Evolutionary conservation across 352 stramenopile genomes (phyloP), one percentile per base, ranked within the genome.

Genomic region (Globisporangium iwayamae): DNA sequence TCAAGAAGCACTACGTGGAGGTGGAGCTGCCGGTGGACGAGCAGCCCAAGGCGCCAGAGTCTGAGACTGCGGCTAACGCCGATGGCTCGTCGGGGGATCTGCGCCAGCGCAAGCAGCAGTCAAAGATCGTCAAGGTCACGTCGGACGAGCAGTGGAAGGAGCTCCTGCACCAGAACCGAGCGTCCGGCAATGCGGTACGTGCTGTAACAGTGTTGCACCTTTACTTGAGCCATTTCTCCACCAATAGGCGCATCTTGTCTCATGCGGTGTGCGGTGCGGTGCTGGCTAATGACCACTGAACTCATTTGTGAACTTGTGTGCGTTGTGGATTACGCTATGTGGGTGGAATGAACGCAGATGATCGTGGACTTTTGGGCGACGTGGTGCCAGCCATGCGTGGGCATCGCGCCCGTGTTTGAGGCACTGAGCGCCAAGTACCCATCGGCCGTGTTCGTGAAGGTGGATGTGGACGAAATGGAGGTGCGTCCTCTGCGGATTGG

Each of bases 361-460:
- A 70, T 96, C 50, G 87, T 96, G 63, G 85, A 93, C 59, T 96
- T 96, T 56, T 89, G 77, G 62, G 89, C 89, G 9, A 82, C 81
- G 46, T 97, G 87, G 89, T 94, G 83, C 70, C 85, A 89, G 64
- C 85, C 86, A 9, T 95, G 89, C 69, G 66, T 83, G 56, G 81
- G 78, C 48, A 94, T 96, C 50, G 80, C 81, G 22, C 89, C 87
- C 13, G 73, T 87, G 34, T 96, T 91, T 56, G 83, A 94, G 34
- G 67, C 73, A 20, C 67, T 97, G n/a, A 88, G 84, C 51, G 64
- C 56, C 28, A 69, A 83, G 60, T 89, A 81, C 55, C 62, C 76
- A 1, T 63, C 56, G 30, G 69, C 68, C 7, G 74, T 89, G 38
- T 95, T 94, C 55, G 79, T 74, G 45, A 89, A 87, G 48, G 82